These are phyloP conservation scores for Kodamaea plutei DNA, from an alignment of 1,139 yeast species.

Conservation along the genomic window DNA sequence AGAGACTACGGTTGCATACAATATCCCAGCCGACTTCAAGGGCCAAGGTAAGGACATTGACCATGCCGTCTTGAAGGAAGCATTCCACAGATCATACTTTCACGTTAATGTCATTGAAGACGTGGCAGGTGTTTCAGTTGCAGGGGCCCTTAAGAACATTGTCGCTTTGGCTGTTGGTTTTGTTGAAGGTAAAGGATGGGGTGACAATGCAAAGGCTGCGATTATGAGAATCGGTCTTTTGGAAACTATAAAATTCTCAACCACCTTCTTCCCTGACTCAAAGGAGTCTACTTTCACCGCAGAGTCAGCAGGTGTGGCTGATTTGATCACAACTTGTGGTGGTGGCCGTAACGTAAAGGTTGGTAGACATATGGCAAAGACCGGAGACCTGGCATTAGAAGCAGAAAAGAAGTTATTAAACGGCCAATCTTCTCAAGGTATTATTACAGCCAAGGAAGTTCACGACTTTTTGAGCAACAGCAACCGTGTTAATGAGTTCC, in stretches of 20 bases:
- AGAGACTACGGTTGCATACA: conserved; percentile 47
- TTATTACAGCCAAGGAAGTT: conserved; percentile 46
- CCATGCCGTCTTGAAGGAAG: conserved; percentile 35
- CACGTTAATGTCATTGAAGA: conserved; percentile 46
- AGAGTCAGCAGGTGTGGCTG: conserved; percentile 51
- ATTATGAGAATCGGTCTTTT: conserved; percentile 46
- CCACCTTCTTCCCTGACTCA: conserved; percentile 41
- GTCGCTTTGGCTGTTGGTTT: conserved; percentile 49
- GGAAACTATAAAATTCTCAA: conserved; percentile 42
- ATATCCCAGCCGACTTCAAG: conserved; percentile 34
- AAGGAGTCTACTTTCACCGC: conserved; percentile 37
- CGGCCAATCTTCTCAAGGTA: conserved; percentile 51
- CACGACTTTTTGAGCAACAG: conserved; percentile 41
- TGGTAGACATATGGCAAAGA: conserved; percentile 46
- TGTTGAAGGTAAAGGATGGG: conserved; percentile 50
- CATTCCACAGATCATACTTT: conserved; percentile 47
- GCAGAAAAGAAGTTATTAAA: conserved; percentile 45
- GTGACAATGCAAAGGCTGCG: conserved; percentile 50
- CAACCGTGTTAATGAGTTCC: conserved; percentile 33
- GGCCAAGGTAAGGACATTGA: conserved; percentile 45
- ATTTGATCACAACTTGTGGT: conserved; percentile 46
- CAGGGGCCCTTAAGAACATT: conserved; percentile 47
- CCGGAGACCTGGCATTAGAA: conserved; percentile 39
- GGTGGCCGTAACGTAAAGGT: conserved; percentile 50
- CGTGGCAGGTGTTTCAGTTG: conserved; percentile 48